Evolutionary conservation across 2,329 filamentous ascomycete genomes (phyloP), one percentile per base, ranked within the genome.

Genomic region (Ilyonectria sp.): DNA sequence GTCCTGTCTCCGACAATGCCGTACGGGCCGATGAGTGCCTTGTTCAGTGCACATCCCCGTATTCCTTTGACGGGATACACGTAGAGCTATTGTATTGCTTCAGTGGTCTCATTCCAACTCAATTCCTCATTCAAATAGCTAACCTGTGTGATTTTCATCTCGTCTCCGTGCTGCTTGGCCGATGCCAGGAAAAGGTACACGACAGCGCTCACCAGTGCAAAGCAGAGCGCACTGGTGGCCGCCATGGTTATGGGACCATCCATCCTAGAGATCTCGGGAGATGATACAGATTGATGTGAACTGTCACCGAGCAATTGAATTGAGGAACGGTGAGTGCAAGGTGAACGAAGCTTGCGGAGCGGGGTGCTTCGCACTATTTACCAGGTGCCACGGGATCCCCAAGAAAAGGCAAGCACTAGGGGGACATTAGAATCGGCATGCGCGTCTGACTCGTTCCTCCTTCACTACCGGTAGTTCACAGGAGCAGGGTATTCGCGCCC

Each of bases 31-130:
- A 75, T 49, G 0, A 37, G 54, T 3, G 72, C 73, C 50, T 67
- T 65, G 0, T 40, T 47, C 4, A 75, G 4, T 2, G 69, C 29
- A 8, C 54, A 74, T 2, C 73, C 73, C 11, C 73, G 63, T 1
- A 75, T 49, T 0, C 73, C 65, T 21, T 75, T 75, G 19, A 75
- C 65, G 1, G 73, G 73, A 15, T 75, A 75, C 1, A 74, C 71
- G 21, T 75, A 69, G n/a, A 75, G 50, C 73, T 75, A 15, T 0
- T 2, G 10, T 15, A 11, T 19, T 11, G 29, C 10, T 10, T 35
- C 6, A 53, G 31, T 19, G 4, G 3, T 21, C n/a, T 35, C 21
- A 4, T 19, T 35, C n/a, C 6, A 4, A 19, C 26, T 53, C 50
- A 8, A 15, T 21, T 15, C 17, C 8, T 35, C 6, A 26, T 7